A percentile compares a stretch with the other conserved stretches of the same genome.
These are phyloP conservation scores for Acidiella bohemica DNA, from an alignment of 495 filamentous ascomycete genomes.

Conservation along the genomic window DNA sequence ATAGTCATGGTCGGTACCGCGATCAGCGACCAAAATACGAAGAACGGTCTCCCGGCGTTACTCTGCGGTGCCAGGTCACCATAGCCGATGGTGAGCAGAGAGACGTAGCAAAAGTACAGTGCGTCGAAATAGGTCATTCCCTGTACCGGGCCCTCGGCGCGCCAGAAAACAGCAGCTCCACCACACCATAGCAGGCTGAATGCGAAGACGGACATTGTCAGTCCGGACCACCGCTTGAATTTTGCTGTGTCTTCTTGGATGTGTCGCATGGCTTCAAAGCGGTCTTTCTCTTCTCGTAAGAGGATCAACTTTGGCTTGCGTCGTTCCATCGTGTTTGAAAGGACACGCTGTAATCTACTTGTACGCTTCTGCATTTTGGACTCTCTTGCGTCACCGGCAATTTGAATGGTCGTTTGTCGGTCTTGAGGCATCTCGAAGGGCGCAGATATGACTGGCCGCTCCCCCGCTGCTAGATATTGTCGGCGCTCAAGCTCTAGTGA, in stretches of 20 bases:
- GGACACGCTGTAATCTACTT: conserved; percentile 1
- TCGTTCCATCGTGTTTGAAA: background rate
- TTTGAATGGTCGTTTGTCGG: conserved; percentile 7
- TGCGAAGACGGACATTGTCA: conserved; percentile 25
- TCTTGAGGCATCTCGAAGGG: conserved; percentile 1
- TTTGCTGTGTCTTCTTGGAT: conserved; percentile 26
- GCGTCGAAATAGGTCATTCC: conserved; percentile 33
- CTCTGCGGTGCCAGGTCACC: conserved; percentile 31
- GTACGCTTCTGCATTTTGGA: background rate
- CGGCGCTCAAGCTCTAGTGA: conserved; percentile 23
- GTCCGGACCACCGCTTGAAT: conserved; percentile 31
- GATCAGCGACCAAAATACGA: conserved; percentile 37
- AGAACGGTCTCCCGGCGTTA: conserved; percentile 33
- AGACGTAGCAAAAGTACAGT: conserved; percentile 36
- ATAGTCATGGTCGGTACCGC: conserved; percentile 58
- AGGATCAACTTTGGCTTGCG: conserved; percentile 26
- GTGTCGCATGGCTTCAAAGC: conserved; percentile 32
- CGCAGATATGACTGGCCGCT: conserved; percentile 9
- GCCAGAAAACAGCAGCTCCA: conserved; percentile 34
- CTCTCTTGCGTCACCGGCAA: conserved; percentile 3
- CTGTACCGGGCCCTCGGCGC: conserved; percentile 23
- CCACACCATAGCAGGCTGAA: conserved; percentile 33
- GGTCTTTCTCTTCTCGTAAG: conserved; percentile 31
- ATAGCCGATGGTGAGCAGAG: conserved; percentile 32
- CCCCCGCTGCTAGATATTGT: conserved; percentile 9